These are phyloP conservation scores for Paecilomyces niveus DNA, from an alignment of 2,329 filamentous ascomycete species.

Conservation along the genomic window DNA sequence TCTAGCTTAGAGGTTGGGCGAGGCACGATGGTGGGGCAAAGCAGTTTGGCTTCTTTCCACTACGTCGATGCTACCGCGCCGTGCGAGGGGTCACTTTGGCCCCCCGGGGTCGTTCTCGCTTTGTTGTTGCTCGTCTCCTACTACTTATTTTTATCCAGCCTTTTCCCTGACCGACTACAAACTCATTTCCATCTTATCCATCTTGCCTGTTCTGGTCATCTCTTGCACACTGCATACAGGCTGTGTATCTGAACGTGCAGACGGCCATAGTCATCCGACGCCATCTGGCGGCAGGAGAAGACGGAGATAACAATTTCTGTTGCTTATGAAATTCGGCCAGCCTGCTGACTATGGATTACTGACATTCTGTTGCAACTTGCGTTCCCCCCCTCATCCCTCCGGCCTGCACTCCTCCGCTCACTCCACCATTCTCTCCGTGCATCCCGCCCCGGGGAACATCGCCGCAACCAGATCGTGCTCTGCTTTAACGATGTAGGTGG, in stretches of 20 bases:
- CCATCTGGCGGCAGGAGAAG: background rate
- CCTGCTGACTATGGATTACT: background rate
- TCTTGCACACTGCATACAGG: background rate
- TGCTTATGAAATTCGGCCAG: background rate
- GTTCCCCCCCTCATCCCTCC: background rate
- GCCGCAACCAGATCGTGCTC: background rate
- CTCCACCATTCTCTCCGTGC: background rate
- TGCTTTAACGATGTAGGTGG: background rate
- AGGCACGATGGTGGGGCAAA: conserved; percentile 5
- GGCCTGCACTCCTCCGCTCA: background rate
- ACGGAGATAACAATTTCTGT: background rate
- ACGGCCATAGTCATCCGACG: background rate
- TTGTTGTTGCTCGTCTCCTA: background rate
- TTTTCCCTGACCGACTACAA: background rate
- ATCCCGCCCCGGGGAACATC: background rate
- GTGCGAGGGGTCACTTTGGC: background rate
- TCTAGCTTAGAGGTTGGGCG: conserved; percentile 2
- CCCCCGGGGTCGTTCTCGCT: background rate
- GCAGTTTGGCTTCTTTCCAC: conserved; percentile 3
- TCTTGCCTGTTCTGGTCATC: background rate
- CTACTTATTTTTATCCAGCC: background rate
- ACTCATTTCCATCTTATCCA: background rate
- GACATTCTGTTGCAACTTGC: background rate
- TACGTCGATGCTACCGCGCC: conserved; percentile 9
- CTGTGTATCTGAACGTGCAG: background rate